Evolutionary conservation across 495 filamentous ascomycete species (phyloP), one percentile per base, ranked within the genome.

Genomic region (Penicillium canescens): DNA sequence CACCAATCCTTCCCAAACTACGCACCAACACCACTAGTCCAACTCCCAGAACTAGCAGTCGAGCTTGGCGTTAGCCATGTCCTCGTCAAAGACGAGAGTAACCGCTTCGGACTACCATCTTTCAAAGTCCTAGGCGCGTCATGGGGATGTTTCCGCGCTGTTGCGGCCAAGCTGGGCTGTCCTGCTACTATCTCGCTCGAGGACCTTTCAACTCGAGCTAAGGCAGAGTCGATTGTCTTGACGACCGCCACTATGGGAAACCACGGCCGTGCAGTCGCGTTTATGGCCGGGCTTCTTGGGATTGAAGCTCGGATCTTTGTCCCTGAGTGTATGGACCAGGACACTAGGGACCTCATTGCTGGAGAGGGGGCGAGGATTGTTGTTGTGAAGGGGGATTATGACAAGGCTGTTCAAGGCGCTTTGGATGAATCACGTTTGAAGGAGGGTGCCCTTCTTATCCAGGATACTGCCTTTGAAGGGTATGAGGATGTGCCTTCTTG

Each of bases 71-170:
- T 89, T 16, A 66, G 67, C 1, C 58, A 75, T 11, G 73, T 89
- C 38, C 71, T 78, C 53, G 63, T 86, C 44, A 86, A 88, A 60
- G 78, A 86, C 58, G 82, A 87, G 57, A 81, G 75, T 42, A 62
- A 66, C 46, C 73, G 83, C 23, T 75, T 85, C 52, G 79, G 85
- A 1, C 78, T 92, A 1, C 85, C 87, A 0, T 78, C 87, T 0
- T 91, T 90, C 78, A 92, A 92, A 64, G 84, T 89, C 36, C 79
- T 90, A 0, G 89, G 88, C 8, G 88, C 89, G 0, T 86, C 85
- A n/a, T 92, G 86, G 86, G 85, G 79, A 0, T 74, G 78, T 41
- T 84, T 82, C 56, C 78, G 79, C 34, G 82, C 83, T 6, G 47
- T 90, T 5, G 62, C 67, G 2, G 53, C 66, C 1, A 53, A 70